phyloP scores from a whole-genome alignment of 257 asterid genomes.

The Fraxinus cuspidata region DNA sequence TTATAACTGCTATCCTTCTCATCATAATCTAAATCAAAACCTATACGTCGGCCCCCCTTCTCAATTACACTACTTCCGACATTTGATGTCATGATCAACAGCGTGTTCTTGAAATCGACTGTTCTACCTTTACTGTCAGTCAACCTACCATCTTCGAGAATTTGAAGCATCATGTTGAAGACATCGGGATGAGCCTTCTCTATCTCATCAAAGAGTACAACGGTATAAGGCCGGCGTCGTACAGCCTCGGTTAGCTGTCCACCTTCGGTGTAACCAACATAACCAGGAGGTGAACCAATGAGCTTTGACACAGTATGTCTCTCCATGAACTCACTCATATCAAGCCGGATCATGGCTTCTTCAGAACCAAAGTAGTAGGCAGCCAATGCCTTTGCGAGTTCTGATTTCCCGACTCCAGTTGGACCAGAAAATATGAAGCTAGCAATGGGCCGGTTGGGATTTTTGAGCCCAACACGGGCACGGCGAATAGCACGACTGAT shows the following conservation, averaged over 20 bases:
- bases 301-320: conserved; percentile 82
- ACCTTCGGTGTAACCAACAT: conserved; percentile 77
- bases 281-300: conserved; percentile 89
- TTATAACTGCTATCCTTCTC: conserved; percentile 71
- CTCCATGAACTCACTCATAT: conserved; percentile 96
- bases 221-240: conserved; percentile 70
- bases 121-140: conserved; percentile 85
- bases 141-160: conserved; percentile 82
- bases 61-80: conserved; percentile 73
- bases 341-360: conserved; percentile 84
- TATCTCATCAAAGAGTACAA: conserved; percentile 76
- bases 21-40: conserved; percentile 61
- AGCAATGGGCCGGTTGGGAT: conserved; percentile 84
- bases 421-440: conserved; percentile 90
- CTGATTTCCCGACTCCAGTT: conserved; percentile 92
- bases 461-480: conserved; percentile 85
- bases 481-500: conserved; percentile 82
- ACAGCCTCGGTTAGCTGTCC: conserved; percentile 87
- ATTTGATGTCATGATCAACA: conserved; percentile 81
- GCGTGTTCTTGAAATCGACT: conserved; percentile 81
- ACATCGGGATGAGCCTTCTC: conserved; percentile 88
- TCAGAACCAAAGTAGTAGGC: conserved; percentile 81
- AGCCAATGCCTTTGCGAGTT: conserved; percentile 76
- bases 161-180: conserved; percentile 82
- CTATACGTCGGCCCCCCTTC: conserved; percentile 60